phyloP scores from a whole-genome alignment of 140 eudicot genomes.

The Stevia rebaudiana region DNA sequence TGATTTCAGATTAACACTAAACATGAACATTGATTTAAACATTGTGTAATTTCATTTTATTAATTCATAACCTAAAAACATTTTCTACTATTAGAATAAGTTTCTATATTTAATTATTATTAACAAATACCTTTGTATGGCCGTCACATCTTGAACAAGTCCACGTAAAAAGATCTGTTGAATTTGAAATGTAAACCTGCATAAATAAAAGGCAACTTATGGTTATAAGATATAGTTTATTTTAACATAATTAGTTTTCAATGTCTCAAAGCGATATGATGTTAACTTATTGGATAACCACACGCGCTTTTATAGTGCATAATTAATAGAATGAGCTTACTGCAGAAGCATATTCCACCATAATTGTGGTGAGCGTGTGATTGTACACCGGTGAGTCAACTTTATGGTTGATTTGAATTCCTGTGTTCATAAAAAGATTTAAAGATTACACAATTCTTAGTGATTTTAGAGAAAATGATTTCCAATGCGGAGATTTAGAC shows the following conservation, averaged over 20 bases:
- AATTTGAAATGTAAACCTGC: slow-evolving; percentile 86
- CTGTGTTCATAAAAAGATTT: slow-evolving; percentile 42
- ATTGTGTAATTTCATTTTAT: too few species aligned
- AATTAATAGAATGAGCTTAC: slow-evolving; percentile 39
- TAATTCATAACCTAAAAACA: too few species aligned
- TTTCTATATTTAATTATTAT: too few species aligned
- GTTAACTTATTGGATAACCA: not conserved
- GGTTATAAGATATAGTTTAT: not conserved
- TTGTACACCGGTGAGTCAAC: slow-evolving; percentile 43
- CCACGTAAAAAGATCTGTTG: slow-evolving; percentile 82
- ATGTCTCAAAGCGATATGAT: not conserved
- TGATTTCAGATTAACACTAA: slow-evolving; percentile 22
- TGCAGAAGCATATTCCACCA: slow-evolving; percentile 92
- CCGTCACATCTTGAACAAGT: slow-evolving; percentile 87
- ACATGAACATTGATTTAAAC: not conserved
- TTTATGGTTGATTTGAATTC: slow-evolving; percentile 32
- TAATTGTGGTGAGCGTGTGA: slow-evolving; percentile 65
- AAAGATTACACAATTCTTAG: not conserved
- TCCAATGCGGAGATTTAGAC: not conserved
- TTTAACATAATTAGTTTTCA: not conserved
- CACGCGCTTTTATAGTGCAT: slow-evolving; percentile 3
- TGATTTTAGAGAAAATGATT: slow-evolving; percentile 4
- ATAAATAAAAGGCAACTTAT: not conserved
- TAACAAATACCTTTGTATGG: slow-evolving; percentile 52
- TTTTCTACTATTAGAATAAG: not conserved